Conservation (phyloP, 1,139 yeast species). For the Eremothecium sinecaudum region DNA sequence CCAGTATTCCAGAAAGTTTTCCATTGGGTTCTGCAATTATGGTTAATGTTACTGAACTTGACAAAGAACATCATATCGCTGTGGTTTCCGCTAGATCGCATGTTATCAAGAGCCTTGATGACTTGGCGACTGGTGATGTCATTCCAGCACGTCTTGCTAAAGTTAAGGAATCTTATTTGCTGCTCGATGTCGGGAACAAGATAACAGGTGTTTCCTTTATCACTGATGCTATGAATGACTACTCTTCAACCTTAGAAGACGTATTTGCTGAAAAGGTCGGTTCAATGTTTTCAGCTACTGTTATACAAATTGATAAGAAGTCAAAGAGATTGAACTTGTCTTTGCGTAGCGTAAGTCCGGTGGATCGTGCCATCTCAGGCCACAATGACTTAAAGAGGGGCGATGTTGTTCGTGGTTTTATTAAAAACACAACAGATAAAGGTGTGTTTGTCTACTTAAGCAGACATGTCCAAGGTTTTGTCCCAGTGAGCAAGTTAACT, state of each 20-base stretch:
- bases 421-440: conserved; percentile 62
- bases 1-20: conserved; percentile 44
- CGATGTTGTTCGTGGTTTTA: conserved; percentile 66
- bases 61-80: conserved; percentile 43
- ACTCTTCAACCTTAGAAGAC: conserved; percentile 44
- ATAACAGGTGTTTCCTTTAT: conserved; percentile 59
- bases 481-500: conserved; percentile 70
- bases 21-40: conserved; percentile 66
- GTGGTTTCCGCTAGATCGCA: conserved; percentile 44
- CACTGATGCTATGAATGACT: conserved; percentile 74
- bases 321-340: conserved; percentile 55
- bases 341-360: conserved; percentile 44
- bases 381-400: conserved; percentile 57
- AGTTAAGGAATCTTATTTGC: conserved; percentile 50
- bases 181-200: conserved; percentile 57
- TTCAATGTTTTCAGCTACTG: conserved; percentile 53
- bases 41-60: conserved; percentile 48
- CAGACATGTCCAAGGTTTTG: conserved; percentile 65
- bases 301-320: conserved; percentile 47
- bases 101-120: conserved; percentile 37
- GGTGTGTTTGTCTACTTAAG: conserved; percentile 79
- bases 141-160: conserved; percentile 61
- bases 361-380: conserved; percentile 44
- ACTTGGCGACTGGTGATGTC: conserved; percentile 48
- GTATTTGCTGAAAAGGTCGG: conserved; percentile 40